Evolutionary conservation across 2,329 filamentous ascomycete genomes (phyloP).

Genomic region (Pseudodiploospora longispora): DNA sequence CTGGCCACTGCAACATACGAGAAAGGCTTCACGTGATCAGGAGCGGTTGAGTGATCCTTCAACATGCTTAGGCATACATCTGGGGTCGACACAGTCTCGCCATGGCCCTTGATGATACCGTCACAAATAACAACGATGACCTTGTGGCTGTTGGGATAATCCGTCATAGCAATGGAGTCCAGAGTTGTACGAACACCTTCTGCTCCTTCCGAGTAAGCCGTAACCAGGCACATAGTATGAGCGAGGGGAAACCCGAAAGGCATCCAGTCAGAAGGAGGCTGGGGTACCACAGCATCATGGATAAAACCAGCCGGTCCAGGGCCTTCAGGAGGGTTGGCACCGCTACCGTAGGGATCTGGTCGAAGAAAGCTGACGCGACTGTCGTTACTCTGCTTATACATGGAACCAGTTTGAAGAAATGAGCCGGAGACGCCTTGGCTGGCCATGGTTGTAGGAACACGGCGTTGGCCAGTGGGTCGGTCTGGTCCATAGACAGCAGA

Average conservation of each 20-base stretch:
- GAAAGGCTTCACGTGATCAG: constrained; percentile 77
- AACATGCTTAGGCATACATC: constrained; percentile 91
- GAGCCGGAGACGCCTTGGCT: constrained; percentile 73
- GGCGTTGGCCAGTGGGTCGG: constrained; percentile 39
- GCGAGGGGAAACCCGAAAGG: constrained; percentile 93
- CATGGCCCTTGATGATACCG: constrained; percentile 93
- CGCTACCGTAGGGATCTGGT: constrained; percentile 45
- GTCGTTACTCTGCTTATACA: constrained; percentile 62
- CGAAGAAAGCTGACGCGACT: constrained; percentile 59
- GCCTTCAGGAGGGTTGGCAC: constrained; percentile 53
- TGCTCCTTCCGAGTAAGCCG: constrained; percentile 92
- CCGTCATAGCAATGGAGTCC: constrained; percentile 93
- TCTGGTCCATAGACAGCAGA: constrained; percentile 82
- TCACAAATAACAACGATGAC: constrained; percentile 94
- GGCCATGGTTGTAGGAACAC: constrained; percentile 83
- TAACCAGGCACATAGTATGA: constrained; percentile 89
- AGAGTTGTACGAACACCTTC: constrained; percentile 88
- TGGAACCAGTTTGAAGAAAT: constrained; percentile 59
- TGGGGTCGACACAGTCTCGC: constrained; percentile 78
- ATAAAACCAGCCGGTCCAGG: constrained; percentile 89
- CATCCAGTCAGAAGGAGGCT: constrained; percentile 94
- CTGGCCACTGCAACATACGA: constrained; percentile 96
- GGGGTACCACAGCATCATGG: constrained; percentile 89
- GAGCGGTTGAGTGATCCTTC: constrained; percentile 75
- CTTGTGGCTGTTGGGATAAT: constrained; percentile 99